Percentiles rank a stretch among this genome's conserved stretches.
These are phyloP conservation scores for Delphinella strobiligena DNA, from an alignment of 2,329 filamentous ascomycete genomes.

Conservation along the genomic window DNA sequence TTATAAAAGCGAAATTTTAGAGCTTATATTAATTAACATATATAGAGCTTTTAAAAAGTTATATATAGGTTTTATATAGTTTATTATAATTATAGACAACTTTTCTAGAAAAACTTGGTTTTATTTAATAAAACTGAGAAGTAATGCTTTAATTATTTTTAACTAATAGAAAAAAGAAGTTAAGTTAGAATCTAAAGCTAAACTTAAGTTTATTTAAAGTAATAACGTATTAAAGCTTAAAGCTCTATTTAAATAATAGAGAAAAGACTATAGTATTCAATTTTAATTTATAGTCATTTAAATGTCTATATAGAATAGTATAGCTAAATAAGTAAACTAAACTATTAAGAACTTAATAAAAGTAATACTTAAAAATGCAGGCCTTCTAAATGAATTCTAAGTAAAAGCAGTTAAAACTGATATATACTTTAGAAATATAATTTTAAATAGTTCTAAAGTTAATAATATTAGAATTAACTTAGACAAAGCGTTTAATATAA, in stretches of 20 bases:
- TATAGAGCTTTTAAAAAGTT: too few relatives aligned
- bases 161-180: constrained; percentile 1
- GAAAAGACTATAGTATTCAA: not conserved
- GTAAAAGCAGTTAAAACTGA: not conserved
- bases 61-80: too few relatives aligned
- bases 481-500: not conserved
- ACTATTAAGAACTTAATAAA: not conserved
- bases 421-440: not conserved
- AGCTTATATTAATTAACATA: too few relatives aligned
- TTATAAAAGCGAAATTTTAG: too few relatives aligned
- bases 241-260: not conserved
- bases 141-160: too few relatives aligned
- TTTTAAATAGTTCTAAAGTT: not conserved
- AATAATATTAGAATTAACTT: not conserved
- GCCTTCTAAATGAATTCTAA: not conserved
- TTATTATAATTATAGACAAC: too few relatives aligned
- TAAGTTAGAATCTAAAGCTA: not conserved
- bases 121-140: too few relatives aligned
- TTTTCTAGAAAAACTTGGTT: too few relatives aligned
- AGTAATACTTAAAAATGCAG: constrained; percentile 1
- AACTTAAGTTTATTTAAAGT: not conserved
- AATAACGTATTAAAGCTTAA: constrained; percentile 2
- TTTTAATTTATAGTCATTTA: too few relatives aligned
- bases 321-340: not conserved
- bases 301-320: too few relatives aligned